Evolutionary conservation across 2,329 filamentous ascomycete species (phyloP).

Genomic region (Blastomyces emzantsi): DNA sequence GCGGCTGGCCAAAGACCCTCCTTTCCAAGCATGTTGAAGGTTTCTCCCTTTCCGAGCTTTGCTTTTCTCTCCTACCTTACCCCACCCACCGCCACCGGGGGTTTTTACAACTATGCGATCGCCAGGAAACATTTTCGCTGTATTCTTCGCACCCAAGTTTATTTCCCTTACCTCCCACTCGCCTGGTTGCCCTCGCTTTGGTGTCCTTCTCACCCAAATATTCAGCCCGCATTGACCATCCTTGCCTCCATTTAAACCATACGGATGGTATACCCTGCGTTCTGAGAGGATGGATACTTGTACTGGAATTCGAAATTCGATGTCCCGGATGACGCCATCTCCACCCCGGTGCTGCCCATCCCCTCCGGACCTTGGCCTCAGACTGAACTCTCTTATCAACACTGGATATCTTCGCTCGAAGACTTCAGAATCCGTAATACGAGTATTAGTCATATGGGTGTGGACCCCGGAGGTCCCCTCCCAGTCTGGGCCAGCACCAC

Average conservation of each 20-base stretch:
- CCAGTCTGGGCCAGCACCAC: conserved; percentile 64
- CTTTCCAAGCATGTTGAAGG: conserved; percentile 50
- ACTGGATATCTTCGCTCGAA: conserved; percentile 72
- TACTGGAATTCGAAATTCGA: conserved; percentile 70
- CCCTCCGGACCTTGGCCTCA: conserved; percentile 56
- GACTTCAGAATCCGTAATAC: conserved; percentile 71
- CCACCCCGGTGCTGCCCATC: conserved; percentile 60
- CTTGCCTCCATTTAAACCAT: conserved; percentile 70
- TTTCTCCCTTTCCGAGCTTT: conserved; percentile 46
- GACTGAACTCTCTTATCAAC: conserved; percentile 58
- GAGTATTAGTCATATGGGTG: conserved; percentile 78
- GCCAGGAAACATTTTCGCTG: conserved; percentile 26
- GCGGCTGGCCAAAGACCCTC: conserved; percentile 47
- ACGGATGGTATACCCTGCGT: conserved; percentile 62
- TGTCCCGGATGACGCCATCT: conserved; percentile 67
- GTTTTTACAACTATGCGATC: conserved; percentile 33
- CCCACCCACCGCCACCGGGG: conserved; percentile 34
- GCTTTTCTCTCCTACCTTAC: conserved; percentile 44
- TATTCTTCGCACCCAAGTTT: conserved; percentile 27
- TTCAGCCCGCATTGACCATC: conserved; percentile 71
- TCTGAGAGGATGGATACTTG: conserved; percentile 70
- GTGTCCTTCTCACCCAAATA: conserved; percentile 67
- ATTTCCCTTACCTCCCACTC: conserved; percentile 21
- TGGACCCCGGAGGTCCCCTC: conserved; percentile 68
- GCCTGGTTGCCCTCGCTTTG: conserved; percentile 31